A percentile compares a stretch with the other conserved stretches of the same genome.
Evolutionary conservation across 2,329 filamentous ascomycete genomes (phyloP).

Genomic region (Seiridium unicorne): DNA sequence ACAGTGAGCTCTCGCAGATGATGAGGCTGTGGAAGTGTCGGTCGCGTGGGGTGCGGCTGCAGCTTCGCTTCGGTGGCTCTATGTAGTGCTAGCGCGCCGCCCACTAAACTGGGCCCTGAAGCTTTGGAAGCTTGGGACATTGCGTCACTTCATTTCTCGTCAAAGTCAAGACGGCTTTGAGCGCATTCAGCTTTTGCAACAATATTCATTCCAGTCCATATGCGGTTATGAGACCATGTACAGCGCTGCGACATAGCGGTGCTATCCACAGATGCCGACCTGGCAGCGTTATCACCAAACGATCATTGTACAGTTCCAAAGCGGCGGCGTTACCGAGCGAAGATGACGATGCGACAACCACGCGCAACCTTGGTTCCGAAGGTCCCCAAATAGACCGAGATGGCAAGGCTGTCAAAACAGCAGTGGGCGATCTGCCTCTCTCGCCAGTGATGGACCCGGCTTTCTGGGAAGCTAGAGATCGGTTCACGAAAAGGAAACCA

Average conservation of each 20-base stretch:
- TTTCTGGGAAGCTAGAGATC: constrained; percentile 43
- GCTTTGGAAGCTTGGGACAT: neutral
- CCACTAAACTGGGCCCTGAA: neutral
- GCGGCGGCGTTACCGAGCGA: neutral
- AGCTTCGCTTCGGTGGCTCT: no score
- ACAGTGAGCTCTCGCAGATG: neutral
- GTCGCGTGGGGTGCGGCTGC: neutral
- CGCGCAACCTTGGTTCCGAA: neutral
- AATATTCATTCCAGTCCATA: constrained; percentile 8
- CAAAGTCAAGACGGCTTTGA: neutral
- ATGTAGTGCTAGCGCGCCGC: neutral
- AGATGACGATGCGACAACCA: neutral
- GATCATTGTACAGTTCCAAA: neutral
- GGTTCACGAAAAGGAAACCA: constrained; percentile 38
- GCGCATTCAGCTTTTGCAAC: neutral
- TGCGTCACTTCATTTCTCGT: neutral
- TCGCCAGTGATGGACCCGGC: constrained; percentile 54
- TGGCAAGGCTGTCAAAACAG: constrained; percentile 43
- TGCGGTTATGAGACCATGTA: constrained; percentile 31
- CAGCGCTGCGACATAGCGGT: constrained; percentile 22
- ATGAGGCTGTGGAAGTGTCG: neutral
- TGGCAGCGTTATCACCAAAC: neutral
- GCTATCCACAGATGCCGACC: constrained; percentile 10
- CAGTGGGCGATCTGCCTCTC: constrained; percentile 45
- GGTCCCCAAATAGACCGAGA: constrained; percentile 35